phyloP scores from a whole-genome alignment of 1,284 basidiomycete species.

The Fomitiporia mediterranea region DNA sequence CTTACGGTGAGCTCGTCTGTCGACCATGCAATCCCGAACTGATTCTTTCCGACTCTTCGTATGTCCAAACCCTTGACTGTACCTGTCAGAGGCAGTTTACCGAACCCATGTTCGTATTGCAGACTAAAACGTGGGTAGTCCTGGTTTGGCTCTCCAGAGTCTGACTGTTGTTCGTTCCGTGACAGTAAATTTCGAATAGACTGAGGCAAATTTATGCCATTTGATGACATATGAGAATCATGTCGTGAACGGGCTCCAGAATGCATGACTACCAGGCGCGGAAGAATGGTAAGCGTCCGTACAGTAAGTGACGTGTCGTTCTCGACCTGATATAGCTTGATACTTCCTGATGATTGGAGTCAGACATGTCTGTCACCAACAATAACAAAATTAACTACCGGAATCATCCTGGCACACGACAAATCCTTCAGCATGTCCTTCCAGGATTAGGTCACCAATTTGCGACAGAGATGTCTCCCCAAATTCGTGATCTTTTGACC shows the following conservation, averaged over 20 bases:
- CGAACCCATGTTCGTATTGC: not conserved
- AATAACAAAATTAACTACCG: conserved; percentile 4
- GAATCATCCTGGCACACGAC: not conserved
- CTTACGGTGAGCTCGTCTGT: conserved; percentile 12
- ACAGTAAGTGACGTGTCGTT: not conserved
- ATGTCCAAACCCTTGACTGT: not conserved
- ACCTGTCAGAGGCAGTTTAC: conserved; percentile 8
- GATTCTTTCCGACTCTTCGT: not conserved
- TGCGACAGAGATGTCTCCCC: conserved; percentile 5
- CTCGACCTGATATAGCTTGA: conserved; percentile 14
- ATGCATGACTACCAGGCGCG: not conserved
- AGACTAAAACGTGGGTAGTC: not conserved
- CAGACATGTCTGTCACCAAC: not conserved
- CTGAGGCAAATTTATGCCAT: conserved; percentile 6
- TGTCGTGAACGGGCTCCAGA: not conserved
- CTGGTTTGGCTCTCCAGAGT: not conserved
- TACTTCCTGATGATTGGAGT: not conserved
- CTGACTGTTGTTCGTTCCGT: not conserved
- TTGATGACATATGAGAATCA: not conserved
- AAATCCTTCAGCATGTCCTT: conserved; percentile 10
- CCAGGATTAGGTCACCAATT: conserved; percentile 13
- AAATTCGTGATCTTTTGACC: conserved; percentile 1
- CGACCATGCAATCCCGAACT: conserved; percentile 15
- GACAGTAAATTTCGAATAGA: conserved; percentile 7
- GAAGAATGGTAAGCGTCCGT: conserved; percentile 2